These are phyloP conservation scores for Nakataea oryzae DNA, from an alignment of 2,329 filamentous ascomycete species.

Conservation along the genomic window DNA sequence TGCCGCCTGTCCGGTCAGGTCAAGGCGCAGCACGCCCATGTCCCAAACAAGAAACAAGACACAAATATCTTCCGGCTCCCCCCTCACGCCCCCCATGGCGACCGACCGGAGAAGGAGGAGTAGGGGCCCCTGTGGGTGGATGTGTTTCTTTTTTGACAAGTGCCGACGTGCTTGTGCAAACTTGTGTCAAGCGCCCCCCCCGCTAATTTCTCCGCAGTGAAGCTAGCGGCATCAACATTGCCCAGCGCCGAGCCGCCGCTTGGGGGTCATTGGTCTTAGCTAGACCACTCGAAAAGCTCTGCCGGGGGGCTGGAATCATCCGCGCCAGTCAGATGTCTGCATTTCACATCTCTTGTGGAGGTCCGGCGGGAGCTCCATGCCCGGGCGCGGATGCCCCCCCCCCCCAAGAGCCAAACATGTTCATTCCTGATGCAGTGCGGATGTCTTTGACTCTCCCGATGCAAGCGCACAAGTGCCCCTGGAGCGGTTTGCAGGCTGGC, in stretches of 20 bases:
- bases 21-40: too few relatives aligned
- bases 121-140: neutral
- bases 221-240: neutral
- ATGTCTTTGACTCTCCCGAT: too few relatives aligned
- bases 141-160: neutral
- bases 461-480: too few relatives aligned
- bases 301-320: neutral
- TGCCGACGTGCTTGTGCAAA: neutral
- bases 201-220: neutral
- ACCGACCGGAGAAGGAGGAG: neutral
- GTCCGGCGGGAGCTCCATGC: too few relatives aligned
- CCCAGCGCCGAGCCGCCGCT: too few relatives aligned
- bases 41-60: too few relatives aligned
- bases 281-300: neutral
- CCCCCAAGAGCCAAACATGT: too few relatives aligned
- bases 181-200: neutral
- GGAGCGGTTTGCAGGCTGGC: too few relatives aligned
- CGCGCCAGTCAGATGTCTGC: neutral
- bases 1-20: too few relatives aligned
- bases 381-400: too few relatives aligned
- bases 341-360: neutral
- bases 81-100: neutral
- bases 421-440: too few relatives aligned
- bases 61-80: neutral
- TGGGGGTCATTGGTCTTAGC: neutral